Conservation (phyloP, 2,329 filamentous ascomycete species). For the Alternaria metachromatica region DNA sequence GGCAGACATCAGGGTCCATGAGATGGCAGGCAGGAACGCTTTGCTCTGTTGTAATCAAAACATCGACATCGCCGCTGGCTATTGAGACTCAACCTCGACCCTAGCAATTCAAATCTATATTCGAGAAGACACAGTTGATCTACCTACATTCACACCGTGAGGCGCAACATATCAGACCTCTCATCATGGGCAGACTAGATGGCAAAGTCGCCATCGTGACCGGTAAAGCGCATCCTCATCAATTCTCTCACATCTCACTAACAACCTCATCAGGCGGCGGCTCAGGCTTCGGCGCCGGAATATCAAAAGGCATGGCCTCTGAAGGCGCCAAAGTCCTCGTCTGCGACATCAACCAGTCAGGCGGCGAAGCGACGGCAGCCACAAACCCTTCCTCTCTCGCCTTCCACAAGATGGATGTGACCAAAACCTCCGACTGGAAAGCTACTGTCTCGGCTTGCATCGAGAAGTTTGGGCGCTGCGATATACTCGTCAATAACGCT, state of each 20-base stretch:
- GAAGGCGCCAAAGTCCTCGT: conserved; percentile 69
- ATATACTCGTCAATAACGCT: conserved; percentile 68
- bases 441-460: conserved; percentile 61
- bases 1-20: not conserved
- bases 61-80: conserved; percentile 5
- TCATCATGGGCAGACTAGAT: conserved; percentile 52
- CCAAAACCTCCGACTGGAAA: conserved; percentile 60
- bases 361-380: conserved; percentile 58
- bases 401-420: conserved; percentile 59
- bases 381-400: conserved; percentile 47
- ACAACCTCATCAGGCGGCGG: conserved; percentile 57
- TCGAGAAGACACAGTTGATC: not conserved
- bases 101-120: not conserved
- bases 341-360: conserved; percentile 64
- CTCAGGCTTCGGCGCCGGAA: conserved; percentile 69
- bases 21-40: not conserved
- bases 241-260: conserved; percentile 4
- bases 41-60: not conserved
- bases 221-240: conserved; percentile 40
- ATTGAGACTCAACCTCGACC: not conserved
- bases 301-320: conserved; percentile 63
- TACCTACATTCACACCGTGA: not conserved
- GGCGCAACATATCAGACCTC: not conserved
- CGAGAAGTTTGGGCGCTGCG: conserved; percentile 61
- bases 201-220: conserved; percentile 66